A percentile compares a stretch with the other conserved stretches of the same genome.
Evolutionary conservation across 2,329 filamentous ascomycete genomes (phyloP).

Genomic region (Pestalotiopsis sp.): DNA sequence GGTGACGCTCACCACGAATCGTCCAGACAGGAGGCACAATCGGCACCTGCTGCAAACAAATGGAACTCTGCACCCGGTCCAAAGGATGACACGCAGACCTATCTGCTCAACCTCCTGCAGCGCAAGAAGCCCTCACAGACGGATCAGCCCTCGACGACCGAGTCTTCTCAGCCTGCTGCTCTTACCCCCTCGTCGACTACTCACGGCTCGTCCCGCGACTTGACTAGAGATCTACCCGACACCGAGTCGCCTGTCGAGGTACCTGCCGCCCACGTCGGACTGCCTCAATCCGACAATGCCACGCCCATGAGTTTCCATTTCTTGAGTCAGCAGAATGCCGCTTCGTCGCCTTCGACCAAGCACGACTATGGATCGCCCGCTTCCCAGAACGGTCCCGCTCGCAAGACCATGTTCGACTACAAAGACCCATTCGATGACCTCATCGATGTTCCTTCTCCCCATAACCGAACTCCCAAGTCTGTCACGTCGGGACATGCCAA

Average conservation of each 20-base stretch:
- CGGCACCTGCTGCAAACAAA: constrained; percentile 17
- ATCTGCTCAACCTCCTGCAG: constrained; percentile 83
- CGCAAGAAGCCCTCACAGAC: constrained; percentile 68
- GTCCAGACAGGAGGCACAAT: constrained; percentile 33
- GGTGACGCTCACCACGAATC: constrained; percentile 52
- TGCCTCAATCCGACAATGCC: constrained; percentile 23
- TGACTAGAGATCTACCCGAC: constrained; percentile 21
- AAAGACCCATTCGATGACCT: constrained; percentile 44
- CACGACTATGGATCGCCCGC: constrained; percentile 28
- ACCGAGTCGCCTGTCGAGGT: background rate
- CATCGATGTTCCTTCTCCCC: constrained; percentile 35
- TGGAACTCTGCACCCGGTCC: constrained; percentile 52
- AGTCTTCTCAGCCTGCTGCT: constrained; percentile 42
- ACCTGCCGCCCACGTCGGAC: constrained; percentile 18
- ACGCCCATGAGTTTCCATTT: constrained; percentile 25
- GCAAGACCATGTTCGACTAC: constrained; percentile 34
- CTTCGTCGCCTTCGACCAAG: constrained; percentile 25
- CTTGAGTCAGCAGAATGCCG: constrained; percentile 20
- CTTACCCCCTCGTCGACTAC: constrained; percentile 45
- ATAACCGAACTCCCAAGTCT: constrained; percentile 42
- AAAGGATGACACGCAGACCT: constrained; percentile 74
- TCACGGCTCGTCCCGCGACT: constrained; percentile 29
- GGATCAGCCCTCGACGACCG: constrained; percentile 44
- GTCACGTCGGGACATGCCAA: constrained; percentile 30
- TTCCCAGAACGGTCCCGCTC: constrained; percentile 23